Percentiles rank a stretch among this genome's conserved stretches.
Conservation (phyloP, 768 basidiomycete species). For the Suillus plorans region DNA sequence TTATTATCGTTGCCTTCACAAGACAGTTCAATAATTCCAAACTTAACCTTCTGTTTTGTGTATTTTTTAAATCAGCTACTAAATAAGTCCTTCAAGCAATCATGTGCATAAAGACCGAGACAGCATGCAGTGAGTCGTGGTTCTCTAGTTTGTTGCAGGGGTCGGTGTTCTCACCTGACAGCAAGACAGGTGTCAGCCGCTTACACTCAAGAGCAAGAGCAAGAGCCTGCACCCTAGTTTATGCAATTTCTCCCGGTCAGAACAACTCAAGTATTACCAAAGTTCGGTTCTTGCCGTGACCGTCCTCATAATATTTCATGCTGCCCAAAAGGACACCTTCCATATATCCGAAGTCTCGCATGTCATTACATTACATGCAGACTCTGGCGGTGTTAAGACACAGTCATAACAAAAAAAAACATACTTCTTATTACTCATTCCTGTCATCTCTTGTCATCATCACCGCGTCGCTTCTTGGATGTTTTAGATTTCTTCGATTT, state of each 20-base stretch:
- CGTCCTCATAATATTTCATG: neutral
- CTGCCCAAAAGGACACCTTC: neutral
- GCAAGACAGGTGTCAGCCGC: neutral
- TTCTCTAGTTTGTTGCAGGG: neutral
- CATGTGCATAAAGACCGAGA: neutral
- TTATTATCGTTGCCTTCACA: neutral
- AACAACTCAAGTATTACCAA: neutral
- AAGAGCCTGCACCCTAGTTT: neutral
- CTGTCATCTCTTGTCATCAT: neutral
- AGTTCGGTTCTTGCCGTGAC: neutral
- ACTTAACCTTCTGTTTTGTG: neutral
- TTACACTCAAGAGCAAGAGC: neutral
- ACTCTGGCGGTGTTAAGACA: neutral
- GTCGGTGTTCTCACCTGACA: neutral
- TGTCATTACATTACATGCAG: neutral
- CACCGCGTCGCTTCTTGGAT: constrained; percentile 63
- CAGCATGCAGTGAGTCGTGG: neutral
- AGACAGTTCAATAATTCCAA: neutral
- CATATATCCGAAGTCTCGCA: neutral
- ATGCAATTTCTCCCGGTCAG: neutral
- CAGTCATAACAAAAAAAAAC: neutral
- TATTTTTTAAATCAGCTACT: neutral
- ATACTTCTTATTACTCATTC: neutral
- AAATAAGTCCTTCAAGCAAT: neutral
- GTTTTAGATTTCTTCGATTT: constrained; percentile 71